Percentiles rank a stretch among this genome's conserved stretches.
These are phyloP conservation scores for Phalaenopsis equestris DNA, from an alignment of 106 monocot genomes.

Conservation along the genomic window DNA sequence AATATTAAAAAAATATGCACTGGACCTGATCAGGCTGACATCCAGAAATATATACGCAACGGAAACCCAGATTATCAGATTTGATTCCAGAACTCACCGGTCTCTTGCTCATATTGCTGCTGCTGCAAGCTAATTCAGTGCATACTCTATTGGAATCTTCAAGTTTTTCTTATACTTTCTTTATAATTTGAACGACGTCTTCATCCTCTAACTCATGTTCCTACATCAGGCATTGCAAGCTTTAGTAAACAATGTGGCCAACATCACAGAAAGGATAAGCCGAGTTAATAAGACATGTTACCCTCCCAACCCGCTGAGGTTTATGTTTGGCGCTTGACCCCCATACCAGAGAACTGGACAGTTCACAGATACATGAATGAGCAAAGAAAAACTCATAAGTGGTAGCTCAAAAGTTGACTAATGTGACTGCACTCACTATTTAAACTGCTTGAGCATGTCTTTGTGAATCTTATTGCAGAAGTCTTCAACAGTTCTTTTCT, in stretches of 20 bases:
- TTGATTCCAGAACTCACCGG: not conserved
- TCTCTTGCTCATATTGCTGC: not conserved
- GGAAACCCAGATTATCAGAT: not conserved
- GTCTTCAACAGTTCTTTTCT: conserved; percentile 70
- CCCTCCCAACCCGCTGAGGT: conserved; percentile 97
- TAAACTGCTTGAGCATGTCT: conserved; percentile 97
- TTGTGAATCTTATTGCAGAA: conserved; percentile 91
- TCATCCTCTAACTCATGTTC: conserved; percentile 98
- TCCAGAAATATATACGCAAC: not conserved
- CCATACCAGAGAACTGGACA: conserved; percentile 87
- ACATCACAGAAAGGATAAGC: not conserved
- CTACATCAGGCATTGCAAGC: conserved; percentile 21
- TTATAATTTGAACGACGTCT: conserved; percentile 98
- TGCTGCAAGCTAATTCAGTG: not conserved
- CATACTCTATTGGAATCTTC: not conserved
- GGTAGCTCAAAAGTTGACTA: not conserved
- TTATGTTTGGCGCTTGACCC: conserved; percentile 97
- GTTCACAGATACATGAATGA: conserved; percentile 1
- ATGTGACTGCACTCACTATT: conserved; percentile 51
- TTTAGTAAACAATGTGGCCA: not conserved
- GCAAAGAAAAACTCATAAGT: not conserved
- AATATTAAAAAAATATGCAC: not conserved
- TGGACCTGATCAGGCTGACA: not conserved
- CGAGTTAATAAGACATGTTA: conserved; percentile 5
- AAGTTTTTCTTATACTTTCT: conserved; percentile 49